Base-by-base conservation (phyloP, 495 filamentous ascomycete genomes). In the Chaetomium tenue region DNA sequence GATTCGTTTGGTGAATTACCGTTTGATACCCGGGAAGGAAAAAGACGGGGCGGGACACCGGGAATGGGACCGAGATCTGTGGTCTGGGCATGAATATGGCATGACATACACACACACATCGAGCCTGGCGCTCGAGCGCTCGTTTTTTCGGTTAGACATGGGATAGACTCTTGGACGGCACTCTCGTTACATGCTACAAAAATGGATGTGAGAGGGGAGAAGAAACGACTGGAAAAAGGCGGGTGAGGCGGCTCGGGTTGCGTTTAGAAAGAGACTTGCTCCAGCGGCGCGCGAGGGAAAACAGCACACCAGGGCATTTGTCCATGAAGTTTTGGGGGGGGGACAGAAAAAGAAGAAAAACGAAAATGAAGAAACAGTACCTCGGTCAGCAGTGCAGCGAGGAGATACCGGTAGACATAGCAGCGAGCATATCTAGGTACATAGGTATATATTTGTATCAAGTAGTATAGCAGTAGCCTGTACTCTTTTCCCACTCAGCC, bases 11-110 rank as follows among this genome's bases (percentile, higher is more conserved):
- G 33, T 56, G 53, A 56, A 15, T 63, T 33, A 30, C 52, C 25
- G 52, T n/a, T 57, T 57, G 61, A 63, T 63, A 57, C 61, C 53
- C 52, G 13, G 11, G 39, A 55, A 12, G 16, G 26, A 22, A 55
- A 55, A 28, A 33, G 25, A 40, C 2, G 60, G 60, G 51, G 33
- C 5, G 33, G 33, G 11, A 52, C 20, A 23, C 4, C 22, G 39
- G 58, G 44, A 30, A 12, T 60, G n/a, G 25, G 9, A 25, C 15
- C 50, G 50, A 28, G 50, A 15, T 44, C 40, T 44, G 40, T 15
- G 40, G 40, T 44, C 33, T 44, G 40, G 16, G 16, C 2, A 44
- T 50, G 47, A 0, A 23, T 4, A 23, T 30, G 28, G 6, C 28
- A 30, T 30, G 28, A 30, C 28, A 30, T 30, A 18, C 40, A 44